Conservation (phyloP, 208 protist genomes). For the Trypanosoma boissoni region DNA sequence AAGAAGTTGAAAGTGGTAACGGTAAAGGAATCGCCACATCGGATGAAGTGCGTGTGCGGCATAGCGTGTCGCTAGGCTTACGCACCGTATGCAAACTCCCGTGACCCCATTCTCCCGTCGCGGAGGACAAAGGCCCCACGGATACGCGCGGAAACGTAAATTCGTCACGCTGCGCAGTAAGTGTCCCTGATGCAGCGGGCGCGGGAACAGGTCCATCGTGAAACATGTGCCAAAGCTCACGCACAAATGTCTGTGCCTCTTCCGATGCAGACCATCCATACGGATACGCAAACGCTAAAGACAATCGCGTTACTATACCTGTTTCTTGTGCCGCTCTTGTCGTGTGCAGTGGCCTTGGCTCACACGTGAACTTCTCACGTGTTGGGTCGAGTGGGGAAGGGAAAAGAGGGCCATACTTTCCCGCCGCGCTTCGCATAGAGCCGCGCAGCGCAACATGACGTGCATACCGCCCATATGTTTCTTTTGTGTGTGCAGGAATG, state of each 20-base stretch:
- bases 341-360: no score
- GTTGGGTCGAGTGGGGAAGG: neutral
- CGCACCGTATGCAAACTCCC: no score
- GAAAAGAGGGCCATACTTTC: constrained; percentile 15
- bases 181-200: neutral
- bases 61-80: no score
- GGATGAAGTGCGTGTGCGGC: no score
- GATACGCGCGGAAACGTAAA: no score
- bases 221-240: constrained; percentile 13
- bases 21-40: no score
- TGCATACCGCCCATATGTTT: neutral
- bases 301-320: constrained; percentile 6
- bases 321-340: neutral
- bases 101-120: no score
- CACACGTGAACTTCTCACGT: no score
- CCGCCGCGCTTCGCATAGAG: constrained; percentile 13
- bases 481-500: no score
- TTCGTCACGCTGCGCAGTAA: constrained; percentile 18
- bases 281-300: constrained; percentile 14
- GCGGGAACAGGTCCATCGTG: constrained; percentile 3
- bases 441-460: constrained; percentile 12
- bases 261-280: constrained; percentile 8
- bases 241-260: constrained; percentile 1
- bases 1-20: no score
- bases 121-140: no score